Conservation (phyloP, 2,329 filamentous ascomycete species). For the Zarea fungicola region DNA sequence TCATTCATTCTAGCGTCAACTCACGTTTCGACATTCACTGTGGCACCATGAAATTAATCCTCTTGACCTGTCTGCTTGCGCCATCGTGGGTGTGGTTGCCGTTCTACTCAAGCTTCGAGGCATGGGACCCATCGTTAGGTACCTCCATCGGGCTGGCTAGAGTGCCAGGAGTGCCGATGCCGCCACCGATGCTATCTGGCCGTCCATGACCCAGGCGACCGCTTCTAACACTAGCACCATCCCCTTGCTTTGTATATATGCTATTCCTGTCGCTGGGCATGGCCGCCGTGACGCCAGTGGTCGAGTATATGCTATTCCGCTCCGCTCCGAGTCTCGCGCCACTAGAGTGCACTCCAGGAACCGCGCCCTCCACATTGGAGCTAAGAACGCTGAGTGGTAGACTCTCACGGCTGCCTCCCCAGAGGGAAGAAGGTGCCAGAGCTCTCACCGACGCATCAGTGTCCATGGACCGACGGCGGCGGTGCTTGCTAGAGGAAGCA, state of each 20-base stretch:
- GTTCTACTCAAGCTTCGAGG: neutral
- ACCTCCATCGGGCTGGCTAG: constrained; percentile 55
- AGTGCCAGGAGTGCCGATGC: constrained; percentile 58
- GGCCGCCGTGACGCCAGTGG: constrained; percentile 61
- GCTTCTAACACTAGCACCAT: constrained; percentile 74
- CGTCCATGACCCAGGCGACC: constrained; percentile 70
- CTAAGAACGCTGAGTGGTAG: constrained; percentile 74
- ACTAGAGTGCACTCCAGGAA: constrained; percentile 50
- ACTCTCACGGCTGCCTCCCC: constrained; percentile 75
- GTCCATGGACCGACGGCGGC: constrained; percentile 73
- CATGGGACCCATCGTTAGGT: constrained; percentile 27
- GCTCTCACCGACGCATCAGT: constrained; percentile 82
- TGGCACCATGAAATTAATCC: neutral
- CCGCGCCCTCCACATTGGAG: constrained; percentile 55
- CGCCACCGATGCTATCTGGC: constrained; percentile 77
- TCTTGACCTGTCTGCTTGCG: no score
- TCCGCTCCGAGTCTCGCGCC: constrained; percentile 46
- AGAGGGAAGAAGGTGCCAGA: constrained; percentile 75
- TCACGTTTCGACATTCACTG: neutral
- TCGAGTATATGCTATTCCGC: constrained; percentile 77
- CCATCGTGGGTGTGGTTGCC: neutral
- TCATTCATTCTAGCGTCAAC: no score
- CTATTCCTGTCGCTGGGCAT: constrained; percentile 74
- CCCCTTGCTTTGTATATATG: constrained; percentile 65
- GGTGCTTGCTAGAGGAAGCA: constrained; percentile 74